These are phyloP conservation scores for Leishmania guyanensis DNA, from an alignment of 208 protist genomes.

Conservation along the genomic window DNA sequence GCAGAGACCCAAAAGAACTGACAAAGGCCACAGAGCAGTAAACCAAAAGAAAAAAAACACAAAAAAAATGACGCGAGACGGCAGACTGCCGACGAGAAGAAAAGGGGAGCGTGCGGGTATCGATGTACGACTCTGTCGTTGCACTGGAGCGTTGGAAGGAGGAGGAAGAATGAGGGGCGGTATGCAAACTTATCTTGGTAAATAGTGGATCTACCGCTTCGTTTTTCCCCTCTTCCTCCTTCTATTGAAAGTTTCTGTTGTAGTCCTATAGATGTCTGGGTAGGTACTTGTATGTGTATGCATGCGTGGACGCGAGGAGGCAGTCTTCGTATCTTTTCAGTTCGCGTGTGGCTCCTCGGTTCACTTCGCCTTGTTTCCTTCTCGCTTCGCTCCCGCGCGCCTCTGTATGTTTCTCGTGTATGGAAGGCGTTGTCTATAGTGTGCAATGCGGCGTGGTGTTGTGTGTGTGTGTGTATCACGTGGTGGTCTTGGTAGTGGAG, in stretches of 20 bases:
- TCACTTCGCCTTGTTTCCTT: too few relatives aligned
- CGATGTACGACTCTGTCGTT: not conserved
- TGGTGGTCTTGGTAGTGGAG: not conserved
- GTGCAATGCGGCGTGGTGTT: too few relatives aligned
- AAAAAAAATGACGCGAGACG: too few relatives aligned
- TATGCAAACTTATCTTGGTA: not conserved
- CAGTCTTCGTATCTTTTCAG: not conserved
- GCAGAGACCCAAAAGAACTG: too few relatives aligned
- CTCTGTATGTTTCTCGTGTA: too few relatives aligned
- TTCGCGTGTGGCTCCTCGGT: not conserved
- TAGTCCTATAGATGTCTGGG: not conserved
- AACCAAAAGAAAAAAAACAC: not conserved
- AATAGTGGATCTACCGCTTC: not conserved
- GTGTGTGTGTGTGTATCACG: too few relatives aligned
- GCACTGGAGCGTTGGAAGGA: not conserved
- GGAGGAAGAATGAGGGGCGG: not conserved
- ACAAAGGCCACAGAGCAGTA: too few relatives aligned
- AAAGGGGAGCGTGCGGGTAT: not conserved
- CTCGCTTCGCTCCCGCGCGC: too few relatives aligned
- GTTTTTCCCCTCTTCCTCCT: not conserved
- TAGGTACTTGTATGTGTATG: not conserved
- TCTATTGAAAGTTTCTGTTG: not conserved
- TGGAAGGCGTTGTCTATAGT: too few relatives aligned
- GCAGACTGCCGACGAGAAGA: not conserved
- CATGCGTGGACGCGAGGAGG: not conserved